A percentile compares a stretch with the other conserved stretches of the same genome.
These are phyloP conservation scores for Aspergillus texensis DNA, from an alignment of 2,329 filamentous ascomycete species.

Conservation along the genomic window DNA sequence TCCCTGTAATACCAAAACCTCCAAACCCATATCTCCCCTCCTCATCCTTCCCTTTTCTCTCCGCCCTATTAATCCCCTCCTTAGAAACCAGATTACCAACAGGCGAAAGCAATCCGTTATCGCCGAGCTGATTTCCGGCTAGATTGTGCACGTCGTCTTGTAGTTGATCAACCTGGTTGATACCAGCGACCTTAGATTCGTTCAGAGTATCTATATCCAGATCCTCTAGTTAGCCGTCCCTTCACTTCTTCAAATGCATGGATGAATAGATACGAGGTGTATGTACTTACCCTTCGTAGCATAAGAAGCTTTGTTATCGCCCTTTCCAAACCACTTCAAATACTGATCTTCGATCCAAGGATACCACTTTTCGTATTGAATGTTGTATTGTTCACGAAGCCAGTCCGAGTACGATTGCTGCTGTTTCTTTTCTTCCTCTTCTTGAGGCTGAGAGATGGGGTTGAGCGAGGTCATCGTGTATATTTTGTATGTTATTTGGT, in stretches of 20 bases:
- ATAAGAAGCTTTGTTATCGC: conserved; percentile 59
- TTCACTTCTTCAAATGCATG: not conserved
- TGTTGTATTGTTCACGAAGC: conserved; percentile 52
- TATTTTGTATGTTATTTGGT: too few relatives aligned
- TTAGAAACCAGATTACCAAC: conserved; percentile 53
- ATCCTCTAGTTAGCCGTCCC: not conserved
- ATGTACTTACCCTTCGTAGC: conserved; percentile 51
- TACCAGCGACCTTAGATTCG: conserved; percentile 56
- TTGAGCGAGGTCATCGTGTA: not conserved
- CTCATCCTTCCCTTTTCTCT: conserved; percentile 58
- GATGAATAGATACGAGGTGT: not conserved
- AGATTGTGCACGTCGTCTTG: conserved; percentile 56
- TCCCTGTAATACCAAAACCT: conserved; percentile 14
- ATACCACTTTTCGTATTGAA: conserved; percentile 59
- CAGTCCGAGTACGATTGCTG: conserved; percentile 39
- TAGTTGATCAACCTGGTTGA: conserved; percentile 54
- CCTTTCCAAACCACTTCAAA: conserved; percentile 57
- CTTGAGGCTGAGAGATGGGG: not conserved
- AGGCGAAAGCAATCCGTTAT: conserved; percentile 55
- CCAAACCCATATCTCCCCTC: conserved; percentile 42
- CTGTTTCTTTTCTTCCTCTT: conserved; percentile 9
- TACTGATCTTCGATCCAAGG: conserved; percentile 61
- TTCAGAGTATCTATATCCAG: conserved; percentile 48
- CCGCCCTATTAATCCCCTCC: conserved; percentile 57
- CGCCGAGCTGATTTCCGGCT: conserved; percentile 53